A percentile compares a stretch with the other conserved stretches of the same genome.
Evolutionary conservation across 1,284 basidiomycete species (phyloP).

Genomic region (Irpex lacteus): DNA sequence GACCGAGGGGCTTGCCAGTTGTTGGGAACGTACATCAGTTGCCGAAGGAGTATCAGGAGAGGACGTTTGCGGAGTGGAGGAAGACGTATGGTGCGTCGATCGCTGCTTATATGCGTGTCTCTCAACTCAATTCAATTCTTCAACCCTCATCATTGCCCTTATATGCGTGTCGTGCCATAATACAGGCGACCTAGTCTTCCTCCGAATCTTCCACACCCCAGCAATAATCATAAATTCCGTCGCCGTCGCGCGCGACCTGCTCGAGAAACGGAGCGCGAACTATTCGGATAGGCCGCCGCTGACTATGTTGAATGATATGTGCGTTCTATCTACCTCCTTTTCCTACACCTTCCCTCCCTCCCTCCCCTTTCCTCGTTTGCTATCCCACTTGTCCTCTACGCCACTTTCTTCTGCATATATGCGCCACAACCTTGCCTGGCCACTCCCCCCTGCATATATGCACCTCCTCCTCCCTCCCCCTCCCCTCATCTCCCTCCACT

Average conservation of each 20-base stretch:
- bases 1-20: conserved; percentile 1
- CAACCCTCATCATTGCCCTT: no score
- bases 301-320: conserved; percentile 34
- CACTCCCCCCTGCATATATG: no score
- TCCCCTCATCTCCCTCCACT: background rate
- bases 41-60: conserved; percentile 1
- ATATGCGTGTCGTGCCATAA: no score
- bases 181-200: conserved; percentile 18
- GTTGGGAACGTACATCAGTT: conserved; percentile 8
- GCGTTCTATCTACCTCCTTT: background rate
- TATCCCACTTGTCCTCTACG: background rate
- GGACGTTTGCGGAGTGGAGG: background rate
- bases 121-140: no score
- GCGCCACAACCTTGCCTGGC: no score
- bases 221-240: conserved; percentile 39
- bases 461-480: no score
- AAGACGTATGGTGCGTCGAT: conserved; percentile 5
- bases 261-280: conserved; percentile 37
- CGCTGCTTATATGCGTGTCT: no score
- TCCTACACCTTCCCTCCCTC: background rate
- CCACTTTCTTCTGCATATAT: no score
- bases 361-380: background rate
- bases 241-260: conserved; percentile 34
- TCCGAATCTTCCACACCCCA: conserved; percentile 25
- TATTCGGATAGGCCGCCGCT: conserved; percentile 34